A percentile compares a stretch with the other conserved stretches of the same genome.
Evolutionary conservation across 352 stramenopile species (phyloP).

Genomic region (Pythium folliculosum): DNA sequence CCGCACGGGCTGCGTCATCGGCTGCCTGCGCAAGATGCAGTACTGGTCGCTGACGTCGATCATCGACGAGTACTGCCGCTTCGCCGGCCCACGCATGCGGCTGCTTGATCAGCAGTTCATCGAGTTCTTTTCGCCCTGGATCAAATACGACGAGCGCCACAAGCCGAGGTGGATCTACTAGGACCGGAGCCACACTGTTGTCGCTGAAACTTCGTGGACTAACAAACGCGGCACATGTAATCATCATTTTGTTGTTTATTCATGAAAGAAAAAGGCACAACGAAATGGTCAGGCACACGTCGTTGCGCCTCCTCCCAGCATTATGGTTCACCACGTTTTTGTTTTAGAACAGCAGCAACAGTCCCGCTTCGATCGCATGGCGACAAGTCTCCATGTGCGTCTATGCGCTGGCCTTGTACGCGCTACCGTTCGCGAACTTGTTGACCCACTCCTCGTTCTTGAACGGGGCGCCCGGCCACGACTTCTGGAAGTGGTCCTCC

Average conservation of each 20-base stretch:
- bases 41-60: conserved; percentile 88
- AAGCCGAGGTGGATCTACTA: conserved; percentile 74
- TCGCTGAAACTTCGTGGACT: neutral
- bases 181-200: neutral
- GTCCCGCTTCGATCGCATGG: conserved; percentile 12
- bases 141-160: conserved; percentile 80
- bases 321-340: neutral
- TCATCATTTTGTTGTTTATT: conserved; percentile 28
- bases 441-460: conserved; percentile 95
- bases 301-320: conserved; percentile 3
- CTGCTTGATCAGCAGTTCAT: conserved; percentile 90
- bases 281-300: conserved; percentile 7
- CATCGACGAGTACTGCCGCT: conserved; percentile 88
- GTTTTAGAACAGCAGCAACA: neutral
- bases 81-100: conserved; percentile 80
- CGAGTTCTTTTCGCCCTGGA: conserved; percentile 83
- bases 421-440: conserved; percentile 91
- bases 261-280: conserved; percentile 21
- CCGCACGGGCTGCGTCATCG: conserved; percentile 77
- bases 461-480: conserved; percentile 95
- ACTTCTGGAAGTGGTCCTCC: conserved; percentile 93
- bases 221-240: neutral
- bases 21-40: conserved; percentile 87
- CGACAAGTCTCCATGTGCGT: conserved; percentile 4
- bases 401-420: conserved; percentile 84